Percentiles rank a stretch among this genome's conserved stretches.
phyloP scores from a whole-genome alignment of 192 early-diverging fungal genomes.

The Linnemannia exigua region DNA sequence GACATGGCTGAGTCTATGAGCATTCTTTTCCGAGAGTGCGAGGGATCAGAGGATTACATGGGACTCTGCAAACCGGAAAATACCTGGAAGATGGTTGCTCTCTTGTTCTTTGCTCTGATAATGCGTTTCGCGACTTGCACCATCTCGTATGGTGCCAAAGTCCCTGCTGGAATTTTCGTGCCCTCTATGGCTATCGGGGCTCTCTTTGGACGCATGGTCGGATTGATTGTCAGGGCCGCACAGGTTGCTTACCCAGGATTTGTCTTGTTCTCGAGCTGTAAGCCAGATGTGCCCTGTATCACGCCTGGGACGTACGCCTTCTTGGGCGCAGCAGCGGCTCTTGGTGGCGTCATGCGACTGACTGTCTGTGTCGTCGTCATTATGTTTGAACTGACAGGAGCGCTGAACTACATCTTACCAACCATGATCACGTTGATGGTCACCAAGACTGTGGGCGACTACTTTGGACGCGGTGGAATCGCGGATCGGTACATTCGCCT shows the following conservation, averaged over 20 bases:
- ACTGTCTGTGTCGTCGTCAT: slow-evolving; percentile 91
- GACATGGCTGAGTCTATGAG: slow-evolving; percentile 90
- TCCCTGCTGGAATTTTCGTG: slow-evolving; percentile 95
- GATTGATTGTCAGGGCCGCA: slow-evolving; percentile 81
- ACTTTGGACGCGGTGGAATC: slow-evolving; percentile 82
- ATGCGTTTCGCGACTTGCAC: slow-evolving; percentile 40
- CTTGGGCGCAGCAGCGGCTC: slow-evolving; percentile 91
- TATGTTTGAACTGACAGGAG: slow-evolving; percentile 99
- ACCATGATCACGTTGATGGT: slow-evolving; percentile 86
- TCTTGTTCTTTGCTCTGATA: slow-evolving; percentile 35
- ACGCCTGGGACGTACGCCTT: slow-evolving; percentile 97
- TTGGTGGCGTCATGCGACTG: slow-evolving; percentile 67
- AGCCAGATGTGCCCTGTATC: slow-evolving; percentile 85
- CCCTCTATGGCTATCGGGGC: slow-evolving; percentile 97
- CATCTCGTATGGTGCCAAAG: slow-evolving; percentile 59
- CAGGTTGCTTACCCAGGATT: slow-evolving; percentile 73
- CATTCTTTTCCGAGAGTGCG: slow-evolving; percentile 82
- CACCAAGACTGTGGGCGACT: slow-evolving; percentile 81
- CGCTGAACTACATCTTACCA: slow-evolving; percentile 89
- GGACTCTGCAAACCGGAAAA: slow-evolving; percentile 72
- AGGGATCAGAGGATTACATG: slow-evolving; percentile 69
- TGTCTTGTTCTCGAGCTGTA: slow-evolving; percentile 83
- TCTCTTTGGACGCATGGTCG: slow-evolving; percentile 90
- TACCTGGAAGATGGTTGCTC: slow-evolving; percentile 45
- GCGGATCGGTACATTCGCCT: slow-evolving; percentile 83